A percentile compares a stretch with the other conserved stretches of the same genome.
These are phyloP conservation scores for Pluteus cervinus DNA, from an alignment of 768 basidiomycete genomes.

Conservation along the genomic window DNA sequence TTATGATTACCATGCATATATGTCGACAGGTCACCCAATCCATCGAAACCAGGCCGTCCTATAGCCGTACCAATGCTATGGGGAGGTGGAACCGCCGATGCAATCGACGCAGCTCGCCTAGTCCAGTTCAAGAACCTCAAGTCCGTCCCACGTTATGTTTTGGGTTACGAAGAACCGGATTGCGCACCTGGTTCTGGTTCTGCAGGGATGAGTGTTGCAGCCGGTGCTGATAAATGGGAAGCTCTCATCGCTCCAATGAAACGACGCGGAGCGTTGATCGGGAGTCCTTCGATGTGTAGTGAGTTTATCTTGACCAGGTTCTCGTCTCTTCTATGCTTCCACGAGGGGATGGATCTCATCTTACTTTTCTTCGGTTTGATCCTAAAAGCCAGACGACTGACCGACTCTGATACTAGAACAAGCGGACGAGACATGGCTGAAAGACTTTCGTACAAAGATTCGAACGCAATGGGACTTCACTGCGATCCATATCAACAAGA, in stretches of 20 bases:
- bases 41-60: conserved; percentile 30
- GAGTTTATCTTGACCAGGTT: conserved; percentile 14
- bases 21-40: conserved; percentile 30
- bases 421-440: conserved; percentile 41
- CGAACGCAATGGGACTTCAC: conserved; percentile 40
- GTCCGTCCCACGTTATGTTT: conserved; percentile 29
- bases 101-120: conserved; percentile 32
- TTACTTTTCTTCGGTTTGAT: too few relatives aligned
- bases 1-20: neutral
- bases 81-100: conserved; percentile 35
- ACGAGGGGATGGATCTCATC: too few relatives aligned
- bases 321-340: neutral
- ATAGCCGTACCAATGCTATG: conserved; percentile 43
- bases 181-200: conserved; percentile 38
- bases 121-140: conserved; percentile 28
- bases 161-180: conserved; percentile 44
- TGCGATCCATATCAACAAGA: conserved; percentile 44
- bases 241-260: conserved; percentile 34
- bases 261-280: conserved; percentile 32
- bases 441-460: conserved; percentile 30
- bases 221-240: conserved; percentile 36
- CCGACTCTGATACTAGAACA: conserved; percentile 26
- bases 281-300: conserved; percentile 47
- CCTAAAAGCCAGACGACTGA: too few relatives aligned
- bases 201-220: conserved; percentile 35